These are phyloP conservation scores for Pyricularia sp. DNA, from an alignment of 2,329 filamentous ascomycete genomes.

Conservation along the genomic window DNA sequence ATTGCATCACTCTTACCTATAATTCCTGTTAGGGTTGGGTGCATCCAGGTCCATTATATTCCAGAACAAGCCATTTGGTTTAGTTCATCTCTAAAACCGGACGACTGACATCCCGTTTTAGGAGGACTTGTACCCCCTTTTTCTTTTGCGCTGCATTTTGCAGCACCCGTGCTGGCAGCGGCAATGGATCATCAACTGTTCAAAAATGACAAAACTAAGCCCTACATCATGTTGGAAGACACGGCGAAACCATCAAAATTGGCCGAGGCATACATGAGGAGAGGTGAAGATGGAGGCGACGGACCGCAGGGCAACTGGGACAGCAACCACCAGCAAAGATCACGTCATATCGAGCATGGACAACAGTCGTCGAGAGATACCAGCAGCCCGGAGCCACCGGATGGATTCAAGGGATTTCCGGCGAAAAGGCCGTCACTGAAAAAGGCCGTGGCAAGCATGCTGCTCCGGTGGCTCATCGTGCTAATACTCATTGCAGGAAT, in stretches of 20 bases:
- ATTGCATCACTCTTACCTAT: neutral
- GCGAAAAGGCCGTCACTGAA: constrained; percentile 1
- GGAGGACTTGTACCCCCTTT: neutral
- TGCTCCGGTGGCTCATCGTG: neutral
- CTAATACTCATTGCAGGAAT: neutral
- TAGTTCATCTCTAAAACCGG: neutral
- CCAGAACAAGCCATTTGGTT: neutral
- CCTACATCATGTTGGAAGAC: neutral
- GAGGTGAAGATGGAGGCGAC: neutral
- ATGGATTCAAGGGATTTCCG: constrained; percentile 1
- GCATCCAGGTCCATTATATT: no score
- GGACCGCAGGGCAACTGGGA: neutral
- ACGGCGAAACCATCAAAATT: neutral
- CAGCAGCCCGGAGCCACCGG: neutral
- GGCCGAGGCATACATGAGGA: neutral
- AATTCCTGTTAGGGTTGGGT: neutral
- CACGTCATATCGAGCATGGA: neutral
- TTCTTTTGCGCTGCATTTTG: neutral
- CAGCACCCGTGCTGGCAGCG: neutral
- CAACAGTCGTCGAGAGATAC: neutral
- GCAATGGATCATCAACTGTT: neutral
- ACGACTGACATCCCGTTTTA: neutral
- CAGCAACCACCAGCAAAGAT: neutral
- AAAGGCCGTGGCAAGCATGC: neutral
- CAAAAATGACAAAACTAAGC: neutral